A percentile compares a stretch with the other conserved stretches of the same genome.
Conservation (phyloP, 129 eudicot species). For the Centella asiatica region DNA sequence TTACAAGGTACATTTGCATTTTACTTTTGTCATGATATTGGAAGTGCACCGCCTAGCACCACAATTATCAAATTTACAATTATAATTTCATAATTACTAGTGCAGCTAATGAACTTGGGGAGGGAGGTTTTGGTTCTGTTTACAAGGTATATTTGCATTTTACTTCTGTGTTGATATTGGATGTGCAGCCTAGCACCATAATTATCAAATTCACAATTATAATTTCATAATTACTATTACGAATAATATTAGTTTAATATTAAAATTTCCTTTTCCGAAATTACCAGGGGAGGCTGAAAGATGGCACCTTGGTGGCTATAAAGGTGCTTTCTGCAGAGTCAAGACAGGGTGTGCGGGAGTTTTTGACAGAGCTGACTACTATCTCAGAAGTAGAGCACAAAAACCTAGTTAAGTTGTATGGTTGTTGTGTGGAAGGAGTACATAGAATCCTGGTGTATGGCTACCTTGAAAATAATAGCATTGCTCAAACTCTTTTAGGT, state of each 20-base stretch:
- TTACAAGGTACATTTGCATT: constrained; percentile 50
- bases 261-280: constrained; percentile 6
- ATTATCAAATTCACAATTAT: constrained; percentile 42
- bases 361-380: constrained; percentile 56
- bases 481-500: constrained; percentile 75
- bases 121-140: constrained; percentile 89
- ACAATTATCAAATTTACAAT: constrained; percentile 57
- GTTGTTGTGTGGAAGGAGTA: constrained; percentile 67
- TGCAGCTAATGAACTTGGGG: constrained; percentile 58
- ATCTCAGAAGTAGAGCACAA: constrained; percentile 73
- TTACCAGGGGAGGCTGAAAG: constrained; percentile 61
- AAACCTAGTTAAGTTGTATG: constrained; percentile 71
- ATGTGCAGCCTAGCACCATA: neutral
- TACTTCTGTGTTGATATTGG: neutral
- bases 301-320: constrained; percentile 61
- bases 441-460: constrained; percentile 80
- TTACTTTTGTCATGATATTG: neutral
- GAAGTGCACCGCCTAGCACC: too few species aligned
- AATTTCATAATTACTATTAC: constrained; percentile 47
- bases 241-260: constrained; percentile 32
- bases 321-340: constrained; percentile 75
- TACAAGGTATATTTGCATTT: constrained; percentile 50
- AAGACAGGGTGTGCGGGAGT: constrained; percentile 70
- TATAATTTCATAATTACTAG: constrained; percentile 49
- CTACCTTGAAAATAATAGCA: constrained; percentile 81